These are phyloP conservation scores for Quercus phellos DNA, from an alignment of 331 rosid genomes.

Conservation along the genomic window DNA sequence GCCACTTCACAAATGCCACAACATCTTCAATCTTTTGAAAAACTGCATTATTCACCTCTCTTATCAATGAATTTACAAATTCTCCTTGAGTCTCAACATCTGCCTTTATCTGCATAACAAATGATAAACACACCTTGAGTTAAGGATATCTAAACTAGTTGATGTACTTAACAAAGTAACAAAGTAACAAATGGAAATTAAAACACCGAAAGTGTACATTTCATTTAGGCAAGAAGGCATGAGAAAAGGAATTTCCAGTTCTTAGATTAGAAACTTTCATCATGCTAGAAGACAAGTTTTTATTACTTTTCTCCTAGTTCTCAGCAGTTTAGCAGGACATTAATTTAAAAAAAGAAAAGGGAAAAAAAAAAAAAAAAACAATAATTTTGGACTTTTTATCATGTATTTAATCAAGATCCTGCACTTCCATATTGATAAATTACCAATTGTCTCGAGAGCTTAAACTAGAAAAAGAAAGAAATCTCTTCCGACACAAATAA, in stretches of 20 bases:
- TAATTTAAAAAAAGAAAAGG: too few relatives aligned
- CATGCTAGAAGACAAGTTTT: not conserved
- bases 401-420: not conserved
- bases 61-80: conserved; percentile 85
- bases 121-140: not conserved
- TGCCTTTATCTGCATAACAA: conserved; percentile 75
- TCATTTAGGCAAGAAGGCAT: not conserved
- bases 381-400: not conserved
- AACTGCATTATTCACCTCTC: conserved; percentile 86
- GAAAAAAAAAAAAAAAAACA: too few relatives aligned
- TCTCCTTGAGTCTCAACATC: conserved; percentile 98
- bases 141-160: not conserved
- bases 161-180: not conserved
- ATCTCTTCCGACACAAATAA: too few relatives aligned
- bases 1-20: conserved; percentile 96
- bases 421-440: not conserved
- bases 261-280: not conserved
- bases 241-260: not conserved
- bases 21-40: conserved; percentile 83
- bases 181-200: not conserved
- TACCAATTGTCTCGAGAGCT: too few relatives aligned
- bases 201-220: not conserved
- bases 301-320: not conserved
- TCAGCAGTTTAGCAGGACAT: not conserved
- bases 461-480: too few relatives aligned